These are phyloP conservation scores for Cryphonectria parasitica DNA, from an alignment of 2,329 filamentous ascomycete species.

Conservation along the genomic window DNA sequence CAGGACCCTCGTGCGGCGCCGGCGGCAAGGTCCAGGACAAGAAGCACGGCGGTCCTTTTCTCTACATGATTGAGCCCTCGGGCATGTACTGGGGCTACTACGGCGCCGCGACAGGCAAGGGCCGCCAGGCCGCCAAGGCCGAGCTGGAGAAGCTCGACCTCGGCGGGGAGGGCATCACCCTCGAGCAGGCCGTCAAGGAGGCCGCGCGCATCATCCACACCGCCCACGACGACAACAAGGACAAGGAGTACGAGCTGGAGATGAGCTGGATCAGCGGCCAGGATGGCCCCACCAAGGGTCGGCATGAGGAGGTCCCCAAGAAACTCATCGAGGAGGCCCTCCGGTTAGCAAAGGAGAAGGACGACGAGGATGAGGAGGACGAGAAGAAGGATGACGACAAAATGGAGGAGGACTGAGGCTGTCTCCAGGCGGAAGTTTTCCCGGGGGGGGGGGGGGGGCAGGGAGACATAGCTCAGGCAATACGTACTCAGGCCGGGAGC, in stretches of 20 bases:
- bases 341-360: slow-evolving; percentile 82
- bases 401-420: slow-evolving; percentile 71
- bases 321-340: slow-evolving; percentile 90
- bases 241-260: slow-evolving; percentile 99
- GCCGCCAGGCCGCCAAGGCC: slow-evolving; percentile 93
- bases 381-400: slow-evolving; percentile 69
- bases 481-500: neutral
- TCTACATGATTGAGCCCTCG: slow-evolving; percentile 99
- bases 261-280: slow-evolving; percentile 95
- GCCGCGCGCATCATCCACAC: slow-evolving; percentile 96
- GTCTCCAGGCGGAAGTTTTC: slow-evolving; percentile 1
- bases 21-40: slow-evolving; percentile 79
- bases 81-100: slow-evolving; percentile 99
- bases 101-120: slow-evolving; percentile 95
- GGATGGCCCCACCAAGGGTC: slow-evolving; percentile 87
- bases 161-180: slow-evolving; percentile 71
- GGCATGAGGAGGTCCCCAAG: slow-evolving; percentile 91
- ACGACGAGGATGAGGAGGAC: slow-evolving; percentile 85
- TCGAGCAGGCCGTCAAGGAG: slow-evolving; percentile 91
- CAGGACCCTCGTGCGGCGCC: slow-evolving; percentile 75
- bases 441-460: neutral
- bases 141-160: slow-evolving; percentile 98
- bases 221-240: slow-evolving; percentile 98
- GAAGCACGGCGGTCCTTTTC: slow-evolving; percentile 83
- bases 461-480: neutral